phyloP scores from a whole-genome alignment of 192 early-diverging fungal genomes.

The Rhizoclosmatium globosum region DNA sequence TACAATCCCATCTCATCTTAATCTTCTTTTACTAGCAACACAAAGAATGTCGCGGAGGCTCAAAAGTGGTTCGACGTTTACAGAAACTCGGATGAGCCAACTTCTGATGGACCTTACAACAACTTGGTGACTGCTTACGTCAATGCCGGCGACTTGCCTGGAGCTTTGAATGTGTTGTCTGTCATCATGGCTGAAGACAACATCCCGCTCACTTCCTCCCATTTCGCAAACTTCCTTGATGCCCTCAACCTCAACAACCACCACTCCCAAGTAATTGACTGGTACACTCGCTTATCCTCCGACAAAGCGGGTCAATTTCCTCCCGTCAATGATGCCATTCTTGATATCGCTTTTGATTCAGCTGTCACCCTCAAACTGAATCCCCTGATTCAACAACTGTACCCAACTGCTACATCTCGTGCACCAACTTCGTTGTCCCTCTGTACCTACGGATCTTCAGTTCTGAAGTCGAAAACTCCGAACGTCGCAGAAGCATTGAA shows the following conservation, averaged over 20 bases:
- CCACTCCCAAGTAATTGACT: constrained; percentile 10
- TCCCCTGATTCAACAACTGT: constrained; percentile 9
- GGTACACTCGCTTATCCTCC: not conserved
- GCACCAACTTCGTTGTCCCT: not conserved
- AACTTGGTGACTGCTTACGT: constrained; percentile 17
- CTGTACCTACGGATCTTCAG: not conserved
- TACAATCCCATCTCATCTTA: not conserved
- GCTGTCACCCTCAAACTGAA: not conserved
- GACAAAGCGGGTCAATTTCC: constrained; percentile 2
- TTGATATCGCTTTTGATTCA: constrained; percentile 13
- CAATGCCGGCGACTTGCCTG: not conserved
- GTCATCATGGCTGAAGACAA: constrained; percentile 13
- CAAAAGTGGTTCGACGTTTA: constrained; percentile 28
- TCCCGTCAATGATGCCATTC: not conserved
- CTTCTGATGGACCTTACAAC: constrained; percentile 9
- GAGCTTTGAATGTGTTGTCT: constrained; percentile 13
- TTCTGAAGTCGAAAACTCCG: not conserved
- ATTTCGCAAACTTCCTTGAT: constrained; percentile 8
- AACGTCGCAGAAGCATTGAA: not conserved
- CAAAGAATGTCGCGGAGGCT: constrained; percentile 15
- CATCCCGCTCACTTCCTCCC: not conserved
- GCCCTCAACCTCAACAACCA: not conserved
- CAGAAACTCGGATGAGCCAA: constrained; percentile 25
- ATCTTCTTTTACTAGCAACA: not conserved
- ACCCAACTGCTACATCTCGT: not conserved